Evolutionary conservation across 371 early-diverging fungal genomes (phyloP), one percentile per base, ranked within the genome.

Genomic region (Mucor plumbeus): DNA sequence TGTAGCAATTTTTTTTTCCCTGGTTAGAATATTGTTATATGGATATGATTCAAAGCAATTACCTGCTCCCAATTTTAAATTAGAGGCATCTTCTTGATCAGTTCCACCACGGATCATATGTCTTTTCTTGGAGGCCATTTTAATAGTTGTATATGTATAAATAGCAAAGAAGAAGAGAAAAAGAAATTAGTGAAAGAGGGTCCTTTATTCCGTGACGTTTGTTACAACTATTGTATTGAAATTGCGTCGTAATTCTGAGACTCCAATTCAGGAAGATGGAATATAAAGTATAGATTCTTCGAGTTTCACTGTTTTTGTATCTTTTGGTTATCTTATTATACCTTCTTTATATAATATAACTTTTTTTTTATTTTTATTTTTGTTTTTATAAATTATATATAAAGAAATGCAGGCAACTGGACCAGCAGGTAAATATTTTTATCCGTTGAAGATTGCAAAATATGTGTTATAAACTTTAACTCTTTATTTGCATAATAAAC

Each of bases 51-150:
- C 10, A 33, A 21, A n/a, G 14, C 11, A 17, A 61, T 39, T 76
- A 89, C 91, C 91, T 79, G 87, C 88, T 41, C 94, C 94, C 11
- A 94, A 84, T 65, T 87, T 87, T 41, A 91, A 74, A 31, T 75
- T 85, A 10, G 89, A 83, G 4, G 94, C 94, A 74, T 94, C 92
- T 72, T 92, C 90, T 59, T 89, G 87, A 65, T 89, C 90, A 44
- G 76, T 59, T 54, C 80, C 85, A 61, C 87, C 86, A 67, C 87
- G 82, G 64, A 82, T 84, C 65, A 84, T 85, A 70, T 78, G 82
- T 77, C 84, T 80, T 61, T 73, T 78, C 60, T 74, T 65, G 35
- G 62, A 61, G 57, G 69, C 59, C 64, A 67, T 62, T 34, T 35
- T 59, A 21, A 21, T 35, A 47, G 19, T 36, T 26, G 1, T 62